These are phyloP conservation scores for Rosa lucieae DNA, from an alignment of 306 rosid species.

Conservation along the genomic window DNA sequence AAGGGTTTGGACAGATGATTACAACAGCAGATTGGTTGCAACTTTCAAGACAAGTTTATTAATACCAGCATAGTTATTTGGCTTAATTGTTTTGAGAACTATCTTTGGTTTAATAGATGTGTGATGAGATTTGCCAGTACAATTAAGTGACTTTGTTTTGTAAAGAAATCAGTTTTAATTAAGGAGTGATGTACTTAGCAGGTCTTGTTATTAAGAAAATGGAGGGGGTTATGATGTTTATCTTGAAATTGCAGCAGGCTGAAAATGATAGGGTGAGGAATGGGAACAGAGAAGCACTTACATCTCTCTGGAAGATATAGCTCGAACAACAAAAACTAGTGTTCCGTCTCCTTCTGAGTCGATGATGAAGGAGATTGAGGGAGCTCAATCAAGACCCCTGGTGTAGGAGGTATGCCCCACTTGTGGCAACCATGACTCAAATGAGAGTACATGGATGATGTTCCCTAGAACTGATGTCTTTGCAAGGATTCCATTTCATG, in stretches of 20 bases:
- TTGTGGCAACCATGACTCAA: conserved; percentile 77
- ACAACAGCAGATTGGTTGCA: no score
- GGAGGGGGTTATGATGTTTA: conserved; percentile 17
- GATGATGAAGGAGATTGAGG: conserved; percentile 73
- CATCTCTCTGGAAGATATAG: conserved; percentile 76
- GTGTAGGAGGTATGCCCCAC: conserved; percentile 84
- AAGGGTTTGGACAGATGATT: neutral
- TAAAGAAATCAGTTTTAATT: neutral
- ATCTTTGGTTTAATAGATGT: neutral
- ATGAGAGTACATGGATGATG: conserved; percentile 75
- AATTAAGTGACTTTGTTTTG: neutral
- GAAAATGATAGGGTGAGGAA: conserved; percentile 86
- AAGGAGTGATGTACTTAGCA: neutral
- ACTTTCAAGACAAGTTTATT: no score
- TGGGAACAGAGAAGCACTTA: conserved; percentile 88
- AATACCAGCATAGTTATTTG: no score
- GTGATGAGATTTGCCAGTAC: neutral
- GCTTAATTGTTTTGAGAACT: neutral
- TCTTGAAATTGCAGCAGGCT: conserved; percentile 49
- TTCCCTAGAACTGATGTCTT: conserved; percentile 82
- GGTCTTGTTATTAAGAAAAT: neutral
- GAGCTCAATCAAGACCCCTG: conserved; percentile 56
- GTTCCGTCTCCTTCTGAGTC: conserved; percentile 80
- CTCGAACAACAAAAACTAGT: conserved; percentile 76
- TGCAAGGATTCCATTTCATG: conserved; percentile 83